Evolutionary conservation across 257 asterid species (phyloP).

Genomic region (Solanum chaucha): DNA sequence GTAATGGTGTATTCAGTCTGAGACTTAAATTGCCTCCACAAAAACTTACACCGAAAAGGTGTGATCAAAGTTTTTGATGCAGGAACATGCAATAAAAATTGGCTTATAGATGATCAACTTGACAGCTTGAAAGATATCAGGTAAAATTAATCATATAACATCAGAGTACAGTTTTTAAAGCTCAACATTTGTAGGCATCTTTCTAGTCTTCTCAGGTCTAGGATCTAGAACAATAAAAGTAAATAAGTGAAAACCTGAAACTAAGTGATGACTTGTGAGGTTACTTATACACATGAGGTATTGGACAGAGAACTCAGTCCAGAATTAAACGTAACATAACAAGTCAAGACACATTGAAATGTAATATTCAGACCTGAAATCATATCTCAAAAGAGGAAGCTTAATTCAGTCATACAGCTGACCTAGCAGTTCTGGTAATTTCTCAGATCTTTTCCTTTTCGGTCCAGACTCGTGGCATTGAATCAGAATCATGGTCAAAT

Average conservation of each 20-base stretch:
- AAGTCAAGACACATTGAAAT: too few relatives aligned
- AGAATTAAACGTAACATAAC: not conserved
- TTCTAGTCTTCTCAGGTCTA: not conserved
- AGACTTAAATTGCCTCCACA: constrained; percentile 82
- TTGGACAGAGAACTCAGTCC: not conserved
- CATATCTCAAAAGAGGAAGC: too few relatives aligned
- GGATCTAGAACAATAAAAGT: not conserved
- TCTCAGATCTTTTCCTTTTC: too few relatives aligned
- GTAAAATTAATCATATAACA: not conserved
- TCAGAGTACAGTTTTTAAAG: not conserved
- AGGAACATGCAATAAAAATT: constrained; percentile 44
- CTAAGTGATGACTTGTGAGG: not conserved
- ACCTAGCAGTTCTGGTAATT: too few relatives aligned
- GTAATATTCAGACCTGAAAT: too few relatives aligned
- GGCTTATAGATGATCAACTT: not conserved
- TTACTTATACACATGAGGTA: not conserved
- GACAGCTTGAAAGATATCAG: not conserved
- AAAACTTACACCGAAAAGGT: constrained; percentile 80
- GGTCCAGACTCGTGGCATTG: too few relatives aligned
- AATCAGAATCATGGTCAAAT: too few relatives aligned
- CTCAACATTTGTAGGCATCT: not conserved
- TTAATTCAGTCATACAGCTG: too few relatives aligned
- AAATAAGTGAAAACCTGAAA: not conserved
- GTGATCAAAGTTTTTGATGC: constrained; percentile 69
- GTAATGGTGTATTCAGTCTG: constrained; percentile 83